Evolutionary conservation across 2,329 filamentous ascomycete species (phyloP).

Genomic region (Coleophoma eucalyptorum): DNA sequence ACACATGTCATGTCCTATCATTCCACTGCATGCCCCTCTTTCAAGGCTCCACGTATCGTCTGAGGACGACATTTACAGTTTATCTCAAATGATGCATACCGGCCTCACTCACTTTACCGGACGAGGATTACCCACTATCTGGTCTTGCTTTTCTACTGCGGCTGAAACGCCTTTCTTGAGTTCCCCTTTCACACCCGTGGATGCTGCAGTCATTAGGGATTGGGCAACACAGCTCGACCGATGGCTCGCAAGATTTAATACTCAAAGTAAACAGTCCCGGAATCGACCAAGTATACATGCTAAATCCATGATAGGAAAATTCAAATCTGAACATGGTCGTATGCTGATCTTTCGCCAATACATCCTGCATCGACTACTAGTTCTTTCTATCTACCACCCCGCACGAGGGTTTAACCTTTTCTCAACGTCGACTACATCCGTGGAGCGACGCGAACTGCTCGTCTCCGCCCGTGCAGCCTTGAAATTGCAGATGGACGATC

Average conservation of each 20-base stretch:
- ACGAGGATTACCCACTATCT: conserved; percentile 36
- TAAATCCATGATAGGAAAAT: conserved; percentile 8
- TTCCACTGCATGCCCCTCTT: conserved; percentile 35
- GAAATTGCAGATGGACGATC: conserved; percentile 34
- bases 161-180: conserved; percentile 14
- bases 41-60: conserved; percentile 31
- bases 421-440: conserved; percentile 31
- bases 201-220: conserved; percentile 36
- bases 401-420: conserved; percentile 35
- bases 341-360: conserved; percentile 36
- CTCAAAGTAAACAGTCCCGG: neutral
- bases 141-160: conserved; percentile 32
- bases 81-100: conserved; percentile 41
- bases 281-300: neutral
- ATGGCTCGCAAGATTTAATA: conserved; percentile 36
- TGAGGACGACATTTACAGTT: conserved; percentile 35
- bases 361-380: conserved; percentile 35
- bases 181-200: conserved; percentile 32
- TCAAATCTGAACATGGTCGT: conserved; percentile 29
- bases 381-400: conserved; percentile 39
- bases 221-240: conserved; percentile 38
- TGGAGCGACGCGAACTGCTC: conserved; percentile 36
- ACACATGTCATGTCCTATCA: conserved; percentile 35
- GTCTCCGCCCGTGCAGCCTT: conserved; percentile 36
- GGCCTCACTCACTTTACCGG: conserved; percentile 38